Evolutionary conservation across 495 filamentous ascomycete species (phyloP).

Genomic region (Penicillium crystallinum): DNA sequence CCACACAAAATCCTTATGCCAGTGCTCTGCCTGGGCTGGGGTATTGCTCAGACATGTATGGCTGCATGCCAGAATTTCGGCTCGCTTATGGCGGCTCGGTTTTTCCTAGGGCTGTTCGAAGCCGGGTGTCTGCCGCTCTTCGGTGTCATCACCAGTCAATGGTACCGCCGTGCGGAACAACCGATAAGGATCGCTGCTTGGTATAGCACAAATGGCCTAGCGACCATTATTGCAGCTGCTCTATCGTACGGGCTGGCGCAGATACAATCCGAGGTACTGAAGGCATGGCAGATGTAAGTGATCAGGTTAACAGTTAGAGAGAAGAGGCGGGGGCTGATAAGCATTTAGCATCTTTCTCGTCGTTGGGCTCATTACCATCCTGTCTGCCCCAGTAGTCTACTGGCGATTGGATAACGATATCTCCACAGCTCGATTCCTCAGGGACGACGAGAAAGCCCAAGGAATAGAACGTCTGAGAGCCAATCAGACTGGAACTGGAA

Average conservation of each 20-base stretch:
- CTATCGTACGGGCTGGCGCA: conserved; percentile 50
- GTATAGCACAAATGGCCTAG: conserved; percentile 47
- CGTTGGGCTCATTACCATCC: conserved; percentile 45
- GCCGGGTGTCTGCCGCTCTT: conserved; percentile 58
- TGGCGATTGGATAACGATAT: conserved; percentile 45
- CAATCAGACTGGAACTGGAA: conserved; percentile 57
- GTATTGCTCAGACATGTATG: conserved; percentile 42
- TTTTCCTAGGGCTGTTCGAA: conserved; percentile 47
- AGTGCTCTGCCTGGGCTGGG: conserved; percentile 49
- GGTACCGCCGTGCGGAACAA: conserved; percentile 48
- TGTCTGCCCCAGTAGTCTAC: conserved; percentile 40
- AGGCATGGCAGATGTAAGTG: conserved; percentile 59
- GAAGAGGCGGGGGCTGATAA: not conserved
- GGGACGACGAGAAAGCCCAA: conserved; percentile 50
- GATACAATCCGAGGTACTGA: conserved; percentile 45
- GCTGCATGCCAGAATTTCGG: conserved; percentile 40
- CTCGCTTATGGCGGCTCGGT: conserved; percentile 41
- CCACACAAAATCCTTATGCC: conserved; percentile 63
- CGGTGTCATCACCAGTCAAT: conserved; percentile 44
- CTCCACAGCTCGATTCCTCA: conserved; percentile 54
- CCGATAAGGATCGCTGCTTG: conserved; percentile 45
- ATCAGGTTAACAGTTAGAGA: not conserved
- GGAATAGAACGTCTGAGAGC: conserved; percentile 57
- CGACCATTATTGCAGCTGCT: conserved; percentile 43
- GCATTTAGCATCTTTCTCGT: conserved; percentile 38